Percentiles rank a stretch among this genome's conserved stretches.
Conservation (phyloP, 768 basidiomycete species). For the Boletus insuetus region DNA sequence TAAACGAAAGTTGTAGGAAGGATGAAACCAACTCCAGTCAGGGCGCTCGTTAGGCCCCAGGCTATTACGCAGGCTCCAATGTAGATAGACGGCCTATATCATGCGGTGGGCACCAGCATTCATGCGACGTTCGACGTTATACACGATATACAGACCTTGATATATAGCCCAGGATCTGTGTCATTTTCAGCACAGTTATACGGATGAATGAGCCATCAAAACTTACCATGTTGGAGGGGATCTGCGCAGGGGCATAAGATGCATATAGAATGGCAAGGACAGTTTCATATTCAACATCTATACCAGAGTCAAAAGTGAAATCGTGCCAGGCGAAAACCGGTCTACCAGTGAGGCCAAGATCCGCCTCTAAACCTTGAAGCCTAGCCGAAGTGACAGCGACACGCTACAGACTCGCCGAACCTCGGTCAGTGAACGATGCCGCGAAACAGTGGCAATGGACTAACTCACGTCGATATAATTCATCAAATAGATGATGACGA, state of each 20-base stretch:
- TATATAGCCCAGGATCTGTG: conserved; percentile 53
- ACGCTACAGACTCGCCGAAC: conserved; percentile 25
- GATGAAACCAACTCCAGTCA: conserved; percentile 52
- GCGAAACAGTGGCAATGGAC: not conserved
- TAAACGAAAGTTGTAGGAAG: not conserved
- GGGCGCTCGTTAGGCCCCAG: conserved; percentile 62
- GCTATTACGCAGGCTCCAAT: conserved; percentile 56
- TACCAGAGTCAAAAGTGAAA: not conserved
- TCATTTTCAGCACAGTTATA: not conserved
- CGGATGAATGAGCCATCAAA: too few species aligned
- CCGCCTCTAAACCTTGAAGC: conserved; percentile 39
- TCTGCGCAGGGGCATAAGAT: conserved; percentile 61
- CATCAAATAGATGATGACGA: conserved; percentile 24
- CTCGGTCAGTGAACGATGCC: not conserved
- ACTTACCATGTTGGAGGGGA: conserved; percentile 64
- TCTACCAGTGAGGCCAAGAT: conserved; percentile 35
- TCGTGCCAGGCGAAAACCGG: not conserved
- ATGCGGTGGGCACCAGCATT: not conserved
- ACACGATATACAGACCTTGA: conserved; percentile 38
- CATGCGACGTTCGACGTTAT: not conserved
- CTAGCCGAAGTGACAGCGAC: conserved; percentile 38
- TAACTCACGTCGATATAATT: conserved; percentile 27
- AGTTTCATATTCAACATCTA: conserved; percentile 53
- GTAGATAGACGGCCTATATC: conserved; percentile 54
- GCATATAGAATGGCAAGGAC: conserved; percentile 54